phyloP scores from a whole-genome alignment of 306 rosid genomes.

The Purshia tridentata region DNA sequence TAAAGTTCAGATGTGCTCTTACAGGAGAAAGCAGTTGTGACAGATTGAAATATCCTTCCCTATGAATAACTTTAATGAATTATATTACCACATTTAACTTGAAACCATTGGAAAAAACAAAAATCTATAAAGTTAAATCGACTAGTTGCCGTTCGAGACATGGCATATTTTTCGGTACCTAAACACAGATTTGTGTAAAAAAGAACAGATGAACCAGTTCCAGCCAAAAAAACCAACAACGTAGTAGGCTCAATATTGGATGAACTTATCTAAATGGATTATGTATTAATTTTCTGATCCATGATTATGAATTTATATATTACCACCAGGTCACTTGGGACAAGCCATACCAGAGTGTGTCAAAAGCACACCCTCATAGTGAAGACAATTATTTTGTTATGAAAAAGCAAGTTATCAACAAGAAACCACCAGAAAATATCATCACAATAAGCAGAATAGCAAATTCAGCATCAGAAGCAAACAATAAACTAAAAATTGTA shows the following conservation, averaged over 20 bases:
- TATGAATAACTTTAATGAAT: not conserved
- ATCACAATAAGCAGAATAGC: not conserved
- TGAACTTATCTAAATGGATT: not conserved
- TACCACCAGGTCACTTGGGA: not conserved
- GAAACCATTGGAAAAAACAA: not conserved
- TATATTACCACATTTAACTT: not conserved
- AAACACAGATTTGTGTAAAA: not conserved
- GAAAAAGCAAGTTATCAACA: not conserved
- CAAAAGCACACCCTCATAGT: not conserved
- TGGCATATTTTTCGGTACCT: not conserved
- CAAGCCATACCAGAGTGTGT: not conserved
- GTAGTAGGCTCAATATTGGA: not conserved
- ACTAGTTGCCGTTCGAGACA: not conserved
- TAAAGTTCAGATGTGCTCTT: slow-evolving; percentile 49
- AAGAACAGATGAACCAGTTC: not conserved
- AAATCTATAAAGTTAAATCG: not conserved
- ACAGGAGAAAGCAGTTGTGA: slow-evolving; percentile 35
- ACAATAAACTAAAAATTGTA: not conserved
- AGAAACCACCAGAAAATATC: not conserved
- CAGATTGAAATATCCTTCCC: not conserved
- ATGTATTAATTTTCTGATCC: not conserved
- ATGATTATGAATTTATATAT: not conserved
- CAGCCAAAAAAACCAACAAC: not conserved
- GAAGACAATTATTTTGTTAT: not conserved
- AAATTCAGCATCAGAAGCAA: not conserved